A percentile compares a stretch with the other conserved stretches of the same genome.
These are phyloP conservation scores for Alternaria postmessia DNA, from an alignment of 2,329 filamentous ascomycete species.

Conservation along the genomic window DNA sequence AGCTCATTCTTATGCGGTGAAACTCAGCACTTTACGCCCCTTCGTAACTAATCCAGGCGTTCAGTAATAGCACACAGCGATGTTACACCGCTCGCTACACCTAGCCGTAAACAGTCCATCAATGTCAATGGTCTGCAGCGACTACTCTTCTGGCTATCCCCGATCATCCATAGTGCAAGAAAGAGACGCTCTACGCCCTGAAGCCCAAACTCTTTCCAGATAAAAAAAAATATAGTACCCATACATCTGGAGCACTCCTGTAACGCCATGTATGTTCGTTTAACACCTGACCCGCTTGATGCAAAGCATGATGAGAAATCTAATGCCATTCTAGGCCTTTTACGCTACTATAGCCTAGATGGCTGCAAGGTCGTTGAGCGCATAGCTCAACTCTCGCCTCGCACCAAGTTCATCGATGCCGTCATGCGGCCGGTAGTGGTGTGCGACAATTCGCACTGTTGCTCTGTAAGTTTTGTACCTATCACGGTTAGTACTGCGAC, in stretches of 20 bases:
- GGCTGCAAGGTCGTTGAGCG: constrained; percentile 50
- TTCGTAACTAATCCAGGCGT: background rate
- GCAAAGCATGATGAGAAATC: constrained; percentile 1
- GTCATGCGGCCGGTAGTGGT: constrained; percentile 55
- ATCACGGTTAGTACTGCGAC: constrained; percentile 13
- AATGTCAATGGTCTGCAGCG: background rate
- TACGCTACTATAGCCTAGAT: constrained; percentile 6
- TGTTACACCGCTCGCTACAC: constrained; percentile 14
- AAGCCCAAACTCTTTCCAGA: background rate
- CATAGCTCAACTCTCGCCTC: constrained; percentile 51
- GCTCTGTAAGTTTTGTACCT: constrained; percentile 58
- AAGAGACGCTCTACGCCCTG: background rate
- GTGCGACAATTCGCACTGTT: constrained; percentile 52
- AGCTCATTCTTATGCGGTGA: background rate
- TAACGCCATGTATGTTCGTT: background rate
- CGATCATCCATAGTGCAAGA: background rate
- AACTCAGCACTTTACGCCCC: background rate
- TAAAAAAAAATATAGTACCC: background rate
- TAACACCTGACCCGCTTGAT: constrained; percentile 2
- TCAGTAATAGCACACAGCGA: background rate
- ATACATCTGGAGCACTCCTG: background rate
- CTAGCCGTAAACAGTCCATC: background rate
- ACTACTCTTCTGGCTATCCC: background rate
- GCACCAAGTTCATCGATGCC: constrained; percentile 54
- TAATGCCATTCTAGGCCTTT: background rate